These are phyloP conservation scores for Pichiaceae sp. DNA, from an alignment of 1,139 yeast genomes.

Conservation along the genomic window DNA sequence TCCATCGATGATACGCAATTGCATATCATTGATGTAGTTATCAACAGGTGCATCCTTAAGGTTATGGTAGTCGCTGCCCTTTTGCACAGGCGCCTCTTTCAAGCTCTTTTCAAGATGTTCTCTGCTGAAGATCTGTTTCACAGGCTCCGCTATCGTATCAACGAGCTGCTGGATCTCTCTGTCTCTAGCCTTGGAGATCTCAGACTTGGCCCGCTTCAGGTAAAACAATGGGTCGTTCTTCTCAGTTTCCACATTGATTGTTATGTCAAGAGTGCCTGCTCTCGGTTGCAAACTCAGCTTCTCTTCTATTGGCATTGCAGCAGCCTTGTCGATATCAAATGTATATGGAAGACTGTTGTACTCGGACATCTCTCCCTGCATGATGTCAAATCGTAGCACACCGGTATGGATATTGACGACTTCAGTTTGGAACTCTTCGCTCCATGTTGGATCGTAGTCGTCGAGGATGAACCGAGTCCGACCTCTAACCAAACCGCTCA, in stretches of 20 bases:
- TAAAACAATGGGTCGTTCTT: constrained; percentile 20
- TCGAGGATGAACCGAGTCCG: constrained; percentile 60
- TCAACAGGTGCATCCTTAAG: constrained; percentile 17
- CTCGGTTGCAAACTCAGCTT: constrained; percentile 18
- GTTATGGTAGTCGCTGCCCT: constrained; percentile 12
- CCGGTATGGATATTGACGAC: constrained; percentile 18
- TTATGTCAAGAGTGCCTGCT: constrained; percentile 19
- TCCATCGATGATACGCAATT: constrained; percentile 14
- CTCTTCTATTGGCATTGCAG: constrained; percentile 21
- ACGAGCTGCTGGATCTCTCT: constrained; percentile 19
- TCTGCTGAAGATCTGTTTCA: constrained; percentile 18
- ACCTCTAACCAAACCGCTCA: constrained; percentile 63
- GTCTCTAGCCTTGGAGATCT: constrained; percentile 17
- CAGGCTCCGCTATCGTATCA: constrained; percentile 15
- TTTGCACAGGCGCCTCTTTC: constrained; percentile 11
- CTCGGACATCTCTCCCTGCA: constrained; percentile 10
- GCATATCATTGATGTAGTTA: constrained; percentile 15
- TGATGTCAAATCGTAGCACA: constrained; percentile 11
- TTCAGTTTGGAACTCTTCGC: constrained; percentile 53
- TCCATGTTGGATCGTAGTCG: constrained; percentile 74
- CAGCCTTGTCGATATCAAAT: constrained; percentile 10
- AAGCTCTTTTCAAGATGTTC: constrained; percentile 17
- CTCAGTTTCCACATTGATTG: constrained; percentile 17
- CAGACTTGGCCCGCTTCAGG: constrained; percentile 13
- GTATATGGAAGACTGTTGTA: constrained; percentile 17